Base-by-base conservation (phyloP, 78 protist species). In the Tieghemostelium lacteum region DNA sequence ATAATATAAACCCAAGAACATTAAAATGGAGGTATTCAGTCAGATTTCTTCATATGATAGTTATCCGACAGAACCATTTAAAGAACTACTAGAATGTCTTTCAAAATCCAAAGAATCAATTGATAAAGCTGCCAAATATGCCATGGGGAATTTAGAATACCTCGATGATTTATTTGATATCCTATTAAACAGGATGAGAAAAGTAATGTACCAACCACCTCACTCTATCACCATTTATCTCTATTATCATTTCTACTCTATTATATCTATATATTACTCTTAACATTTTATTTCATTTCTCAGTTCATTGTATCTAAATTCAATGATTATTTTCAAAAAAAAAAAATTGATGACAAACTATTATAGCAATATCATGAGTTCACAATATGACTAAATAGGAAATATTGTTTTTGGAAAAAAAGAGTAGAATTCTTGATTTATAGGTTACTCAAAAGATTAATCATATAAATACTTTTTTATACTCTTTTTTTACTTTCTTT, bases 181-280 rank as follows among this genome's bases (percentile, higher is more conserved):
- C 20, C n/a, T 77, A 16, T 26, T 77, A 12, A 77, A 77, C 65
- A 77, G 87, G 37, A 63, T 77, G 87, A 64, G 87, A 66, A 77
- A 77, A 45, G 87, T 77, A 77, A 12, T 49, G 37, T 39, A 69
- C 17, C 16, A n/a, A 7, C 2, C 6, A 36, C 40, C 70, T 26
- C 17, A 6, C 20, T 6, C 24, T 55, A 10, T 22, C 24, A 55
- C 62, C 31, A 0, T 52, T 52, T 52, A 52, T 57, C 26, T 57
- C 8, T n/a, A 57, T 57, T 57, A 7, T 28, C 20, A 17, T 36
- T 20, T 22, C 8, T 37, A 7, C 17, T 20, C 22, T 22, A 36
- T 22, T 64, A 17, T 29, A 28, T 63, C 6, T 63, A 28, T 36
- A 14, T 36, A 63, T 20, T 33, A 57, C 24, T 20, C 7, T 45